A percentile compares a stretch with the other conserved stretches of the same genome.
phyloP scores from a whole-genome alignment of 2,329 filamentous ascomycete species.

The Leptographium radiaticola region DNA sequence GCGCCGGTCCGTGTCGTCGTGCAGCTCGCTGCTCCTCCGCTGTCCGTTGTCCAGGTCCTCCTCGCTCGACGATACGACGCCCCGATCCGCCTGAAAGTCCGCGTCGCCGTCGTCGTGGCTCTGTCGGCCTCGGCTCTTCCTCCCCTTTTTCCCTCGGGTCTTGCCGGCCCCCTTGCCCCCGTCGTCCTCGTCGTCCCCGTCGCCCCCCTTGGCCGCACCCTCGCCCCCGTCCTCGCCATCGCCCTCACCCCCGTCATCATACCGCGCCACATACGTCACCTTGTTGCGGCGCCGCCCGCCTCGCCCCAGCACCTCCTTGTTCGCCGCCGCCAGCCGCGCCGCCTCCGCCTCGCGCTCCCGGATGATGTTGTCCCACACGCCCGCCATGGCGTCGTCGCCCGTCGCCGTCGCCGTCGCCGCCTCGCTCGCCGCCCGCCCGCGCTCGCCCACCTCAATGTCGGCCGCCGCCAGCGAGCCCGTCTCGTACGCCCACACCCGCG shows the following conservation, averaged over 20 bases:
- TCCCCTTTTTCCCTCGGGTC: background rate
- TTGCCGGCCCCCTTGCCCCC: background rate
- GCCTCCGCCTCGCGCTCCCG: slow-evolving; percentile 70
- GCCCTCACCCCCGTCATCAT: slow-evolving; percentile 14
- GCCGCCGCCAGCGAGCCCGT: slow-evolving; percentile 55
- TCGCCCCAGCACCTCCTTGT: slow-evolving; percentile 67
- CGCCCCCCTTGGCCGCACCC: slow-evolving; percentile 16
- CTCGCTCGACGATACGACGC: no score
- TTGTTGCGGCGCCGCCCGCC: slow-evolving; percentile 62
- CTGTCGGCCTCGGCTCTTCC: background rate
- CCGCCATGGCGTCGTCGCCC: slow-evolving; percentile 22
- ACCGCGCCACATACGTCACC: slow-evolving; percentile 18
- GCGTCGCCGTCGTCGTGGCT: background rate
- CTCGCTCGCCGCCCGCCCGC: slow-evolving; percentile 16
- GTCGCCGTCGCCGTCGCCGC: slow-evolving; percentile 24
- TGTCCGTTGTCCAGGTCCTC: no score
- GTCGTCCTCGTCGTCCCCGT: slow-evolving; percentile 11
- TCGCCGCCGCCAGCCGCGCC: slow-evolving; percentile 53
- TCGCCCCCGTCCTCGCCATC: slow-evolving; percentile 13
- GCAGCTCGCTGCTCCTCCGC: no score
- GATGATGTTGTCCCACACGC: slow-evolving; percentile 84
- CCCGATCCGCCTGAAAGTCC: background rate
- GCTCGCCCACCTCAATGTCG: slow-evolving; percentile 36
- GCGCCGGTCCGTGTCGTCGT: background rate
- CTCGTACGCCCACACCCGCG: slow-evolving; percentile 84